Evolutionary conservation across 1,284 basidiomycete genomes (phyloP), one percentile per base, ranked within the genome.

Genomic region (Leucoagaricus sp.): DNA sequence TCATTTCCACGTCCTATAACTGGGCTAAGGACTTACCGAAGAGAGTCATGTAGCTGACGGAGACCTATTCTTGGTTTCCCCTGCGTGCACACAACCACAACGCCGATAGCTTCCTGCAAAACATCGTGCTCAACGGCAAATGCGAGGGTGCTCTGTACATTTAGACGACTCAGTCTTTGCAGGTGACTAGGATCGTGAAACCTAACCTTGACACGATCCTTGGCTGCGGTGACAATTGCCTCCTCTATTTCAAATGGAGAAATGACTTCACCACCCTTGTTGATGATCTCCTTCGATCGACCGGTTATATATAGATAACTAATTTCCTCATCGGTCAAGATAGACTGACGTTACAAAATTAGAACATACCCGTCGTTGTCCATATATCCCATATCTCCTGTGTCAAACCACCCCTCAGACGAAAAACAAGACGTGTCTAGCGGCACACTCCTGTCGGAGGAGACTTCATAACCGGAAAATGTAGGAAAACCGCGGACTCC

Each of bases 241-340:
- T 80, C 78, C 64, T 80, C 78, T 25, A 80, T 67, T 69, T 89
- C 85, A 60, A 87, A 81, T 1, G 86, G 86, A 5, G 81, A 83
- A 58, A 87, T 82, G 60, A 87, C 86, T 67, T 89, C 86, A 2
- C 86, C 86, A 12, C 83, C 84, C 59, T 80, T 79, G 65, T 84
- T 83, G 66, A 83, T 84, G 58, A 84, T 79, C 71, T 85, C 83
- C 66, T 84, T 84, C 10, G 82, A 76, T 23, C 83, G 74, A 7
- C 82, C 83, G 0, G 82, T 85, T 57, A 85, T 79, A 58, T 78
- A 77, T 4, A 87, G 68, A 65, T 86, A 85, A 26, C 69, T 70
- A 47, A 6, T 48, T 10, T 19, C 46, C 47, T 17, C 12, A 26
- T 29, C 15, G 6, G 29, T 33, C 49, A 31, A 17, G 10, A 7